Base-by-base conservation (phyloP, 2,329 filamentous ascomycete species). In the Colletotrichum graminicola region DNA sequence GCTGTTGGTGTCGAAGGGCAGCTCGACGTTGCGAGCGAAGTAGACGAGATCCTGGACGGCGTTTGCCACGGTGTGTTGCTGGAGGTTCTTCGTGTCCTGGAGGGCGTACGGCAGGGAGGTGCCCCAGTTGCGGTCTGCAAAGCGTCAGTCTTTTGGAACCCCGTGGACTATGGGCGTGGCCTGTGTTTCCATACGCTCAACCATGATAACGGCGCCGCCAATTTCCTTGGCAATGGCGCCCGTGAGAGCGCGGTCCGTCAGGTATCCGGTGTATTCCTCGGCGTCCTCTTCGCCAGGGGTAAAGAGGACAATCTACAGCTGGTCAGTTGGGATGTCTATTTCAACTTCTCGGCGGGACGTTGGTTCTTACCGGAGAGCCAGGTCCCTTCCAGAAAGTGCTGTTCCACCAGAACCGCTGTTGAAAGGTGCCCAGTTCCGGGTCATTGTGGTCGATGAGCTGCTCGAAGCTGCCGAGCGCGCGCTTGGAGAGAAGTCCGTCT, bases 401-500 rank as follows among this genome's bases (percentile, higher is more conserved):
- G 74, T 84, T 86, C 76, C 83, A 89, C 80, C 83, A 88, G 76
- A 84, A 89, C 52, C 84, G 82, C 78, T 89, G 86, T 36, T 82
- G 79, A 41, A 72, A 72, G 29, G 69, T 72, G 18, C 69, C 69
- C 16, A 88, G 78, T n/a, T 79, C 79, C 1, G 87, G 87, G 74
- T 89, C 80, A 5, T 82, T 78, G 78, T 91, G 89, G 75, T 91
- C 88, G 60, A 91, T 86, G 65, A 87, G 80, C 77, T 91, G 89
- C 73, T 86, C 77, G 71, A 89, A 90, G 54, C 54, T 49, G 1
- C 39, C 57, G 23, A 60, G 54, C 18, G 60, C 69, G n/a, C 69
- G 66, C 66, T 72, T 72, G 47, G 16, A 26, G 16, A 72, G 59
- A 0, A 16, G 21, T 1, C 59, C 69, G n/a, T 64, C 69, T 0